Percentiles rank a stretch among this genome's conserved stretches.
These are phyloP conservation scores for Phylloporus gajari DNA, from an alignment of 1,284 basidiomycete genomes.

Conservation along the genomic window DNA sequence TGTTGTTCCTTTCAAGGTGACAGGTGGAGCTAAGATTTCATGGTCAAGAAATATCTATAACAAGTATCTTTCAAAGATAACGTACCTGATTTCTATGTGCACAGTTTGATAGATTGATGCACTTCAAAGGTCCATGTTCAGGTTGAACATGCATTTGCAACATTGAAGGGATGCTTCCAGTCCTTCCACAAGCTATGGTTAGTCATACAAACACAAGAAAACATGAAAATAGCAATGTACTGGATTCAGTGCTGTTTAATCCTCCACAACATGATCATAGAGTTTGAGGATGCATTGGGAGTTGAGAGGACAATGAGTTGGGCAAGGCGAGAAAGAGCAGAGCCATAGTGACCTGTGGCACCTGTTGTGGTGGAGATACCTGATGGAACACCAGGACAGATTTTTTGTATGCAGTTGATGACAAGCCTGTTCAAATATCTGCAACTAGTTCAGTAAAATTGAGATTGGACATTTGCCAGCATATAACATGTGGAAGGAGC, in stretches of 20 bases:
- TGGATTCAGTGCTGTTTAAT: neutral
- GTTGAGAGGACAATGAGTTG: neutral
- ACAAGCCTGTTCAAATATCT: no score
- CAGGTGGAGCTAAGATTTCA: neutral
- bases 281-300: neutral
- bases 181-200: neutral
- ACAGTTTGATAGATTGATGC: no score
- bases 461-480: no score
- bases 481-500: no score
- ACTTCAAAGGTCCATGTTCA: neutral
- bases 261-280: neutral
- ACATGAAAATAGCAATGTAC: neutral
- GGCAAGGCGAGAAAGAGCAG: no score
- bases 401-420: no score
- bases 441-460: no score
- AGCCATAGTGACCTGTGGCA: no score
- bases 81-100: no score
- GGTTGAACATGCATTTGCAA: neutral
- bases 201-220: neutral
- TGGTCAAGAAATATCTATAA: neutral
- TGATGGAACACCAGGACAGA: no score
- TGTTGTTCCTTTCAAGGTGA: neutral
- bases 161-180: neutral
- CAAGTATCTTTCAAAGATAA: neutral
- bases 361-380: no score